These are phyloP conservation scores for Lichina pygmaea DNA, from an alignment of 495 filamentous ascomycete genomes.

Conservation along the genomic window DNA sequence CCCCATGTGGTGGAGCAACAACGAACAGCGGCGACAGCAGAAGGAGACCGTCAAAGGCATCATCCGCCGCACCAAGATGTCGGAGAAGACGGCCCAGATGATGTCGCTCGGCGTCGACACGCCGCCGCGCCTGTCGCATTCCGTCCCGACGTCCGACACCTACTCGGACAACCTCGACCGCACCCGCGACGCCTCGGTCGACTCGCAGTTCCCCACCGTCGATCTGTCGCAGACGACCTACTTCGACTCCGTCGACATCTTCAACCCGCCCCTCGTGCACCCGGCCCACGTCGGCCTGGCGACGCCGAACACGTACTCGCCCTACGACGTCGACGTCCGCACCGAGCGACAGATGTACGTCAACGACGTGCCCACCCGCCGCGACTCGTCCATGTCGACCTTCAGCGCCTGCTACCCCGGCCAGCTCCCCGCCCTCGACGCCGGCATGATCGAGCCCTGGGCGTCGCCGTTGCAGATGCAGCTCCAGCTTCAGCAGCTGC, in stretches of 20 bases:
- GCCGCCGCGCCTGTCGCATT: conserved; percentile 59
- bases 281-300: conserved; percentile 13
- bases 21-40: conserved; percentile 54
- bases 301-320: conserved; percentile 22
- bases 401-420: conserved; percentile 39
- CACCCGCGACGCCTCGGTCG: conserved; percentile 46
- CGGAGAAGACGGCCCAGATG: conserved; percentile 41
- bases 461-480: not conserved
- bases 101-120: conserved; percentile 30
- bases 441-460: not conserved
- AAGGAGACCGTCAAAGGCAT: conserved; percentile 92
- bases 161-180: conserved; percentile 41
- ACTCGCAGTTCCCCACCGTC: conserved; percentile 47
- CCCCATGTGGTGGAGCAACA: conserved; percentile 89
- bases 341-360: conserved; percentile 88
- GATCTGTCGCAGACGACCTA: not conserved
- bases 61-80: conserved; percentile 86
- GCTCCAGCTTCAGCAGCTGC: too few species aligned
- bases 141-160: conserved; percentile 52
- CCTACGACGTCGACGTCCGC: conserved; percentile 87
- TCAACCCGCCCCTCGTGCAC: conserved; percentile 11
- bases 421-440: not conserved
- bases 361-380: conserved; percentile 59
- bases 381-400: conserved; percentile 63
- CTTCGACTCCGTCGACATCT: conserved; percentile 26